These are phyloP conservation scores for Vitis hybrid DNA, from an alignment of 177 flowering plant genomes.

Conservation along the genomic window DNA sequence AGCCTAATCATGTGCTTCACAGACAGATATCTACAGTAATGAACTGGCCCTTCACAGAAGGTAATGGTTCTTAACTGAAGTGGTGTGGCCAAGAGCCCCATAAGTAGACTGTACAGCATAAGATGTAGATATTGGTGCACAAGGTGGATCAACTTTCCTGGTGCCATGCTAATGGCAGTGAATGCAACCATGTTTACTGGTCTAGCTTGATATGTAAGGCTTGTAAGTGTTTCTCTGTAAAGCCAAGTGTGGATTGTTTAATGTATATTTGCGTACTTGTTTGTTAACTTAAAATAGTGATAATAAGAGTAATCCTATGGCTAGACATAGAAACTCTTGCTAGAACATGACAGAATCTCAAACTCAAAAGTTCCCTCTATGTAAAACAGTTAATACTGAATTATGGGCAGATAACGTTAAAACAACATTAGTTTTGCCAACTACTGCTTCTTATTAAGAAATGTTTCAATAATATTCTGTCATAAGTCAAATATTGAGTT, in stretches of 20 bases:
- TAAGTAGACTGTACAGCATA: neutral
- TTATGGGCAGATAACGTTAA: too few species aligned
- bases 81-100: too few species aligned
- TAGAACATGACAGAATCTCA: neutral
- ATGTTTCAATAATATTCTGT: too few species aligned
- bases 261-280: neutral
- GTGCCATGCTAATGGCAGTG: neutral
- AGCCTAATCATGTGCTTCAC: constrained; percentile 16
- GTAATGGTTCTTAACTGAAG: neutral
- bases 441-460: too few species aligned
- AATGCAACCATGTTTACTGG: neutral
- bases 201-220: neutral
- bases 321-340: neutral
- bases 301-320: neutral
- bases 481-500: too few species aligned
- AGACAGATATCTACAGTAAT: constrained; percentile 2
- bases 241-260: neutral
- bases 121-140: neutral
- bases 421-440: too few species aligned
- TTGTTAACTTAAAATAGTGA: neutral
- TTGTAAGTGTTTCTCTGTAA: neutral
- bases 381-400: too few species aligned
- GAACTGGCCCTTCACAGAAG: neutral
- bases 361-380: too few species aligned
- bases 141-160: neutral